Percentiles rank a stretch among this genome's conserved stretches.
phyloP scores from a whole-genome alignment of 2,329 filamentous ascomycete species.

The Fusarium marasasianum region DNA sequence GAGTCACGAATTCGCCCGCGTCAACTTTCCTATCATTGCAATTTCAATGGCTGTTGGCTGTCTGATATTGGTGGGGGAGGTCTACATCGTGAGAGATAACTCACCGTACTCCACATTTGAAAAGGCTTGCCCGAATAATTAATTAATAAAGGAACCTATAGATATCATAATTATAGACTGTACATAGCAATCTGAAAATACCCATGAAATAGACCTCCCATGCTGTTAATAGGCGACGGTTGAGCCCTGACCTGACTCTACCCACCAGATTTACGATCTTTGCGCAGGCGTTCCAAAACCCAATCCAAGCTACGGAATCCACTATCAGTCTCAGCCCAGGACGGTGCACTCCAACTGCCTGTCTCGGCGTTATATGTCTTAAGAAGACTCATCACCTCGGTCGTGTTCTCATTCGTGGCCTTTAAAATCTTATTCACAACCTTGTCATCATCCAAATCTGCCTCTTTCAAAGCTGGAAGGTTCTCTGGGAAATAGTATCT shows the following conservation, averaged over 20 bases:
- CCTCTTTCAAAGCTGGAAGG: neutral
- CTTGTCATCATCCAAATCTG: neutral
- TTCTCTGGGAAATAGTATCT: neutral
- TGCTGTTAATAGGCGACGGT: neutral
- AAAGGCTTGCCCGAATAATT: neutral
- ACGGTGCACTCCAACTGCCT: neutral
- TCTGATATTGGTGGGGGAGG: slow-evolving; percentile 68
- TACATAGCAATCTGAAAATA: neutral
- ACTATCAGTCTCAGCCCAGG: neutral
- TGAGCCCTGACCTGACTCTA: neutral
- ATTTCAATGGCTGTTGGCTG: slow-evolving; percentile 73
- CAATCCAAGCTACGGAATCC: neutral
- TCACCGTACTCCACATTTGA: slow-evolving; percentile 18
- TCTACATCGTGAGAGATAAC: slow-evolving; percentile 60
- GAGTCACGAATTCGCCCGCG: slow-evolving; percentile 71
- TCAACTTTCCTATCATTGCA: slow-evolving; percentile 76
- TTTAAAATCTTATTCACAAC: neutral
- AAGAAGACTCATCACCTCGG: neutral
- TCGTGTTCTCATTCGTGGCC: neutral
- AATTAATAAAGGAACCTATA: neutral
- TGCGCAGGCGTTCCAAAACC: neutral
- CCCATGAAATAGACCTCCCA: neutral
- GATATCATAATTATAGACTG: neutral
- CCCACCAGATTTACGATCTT: neutral
- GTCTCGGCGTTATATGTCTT: neutral